These are phyloP conservation scores for Houttuynia cordata DNA, from an alignment of 164 flowering plant species.

Conservation along the genomic window DNA sequence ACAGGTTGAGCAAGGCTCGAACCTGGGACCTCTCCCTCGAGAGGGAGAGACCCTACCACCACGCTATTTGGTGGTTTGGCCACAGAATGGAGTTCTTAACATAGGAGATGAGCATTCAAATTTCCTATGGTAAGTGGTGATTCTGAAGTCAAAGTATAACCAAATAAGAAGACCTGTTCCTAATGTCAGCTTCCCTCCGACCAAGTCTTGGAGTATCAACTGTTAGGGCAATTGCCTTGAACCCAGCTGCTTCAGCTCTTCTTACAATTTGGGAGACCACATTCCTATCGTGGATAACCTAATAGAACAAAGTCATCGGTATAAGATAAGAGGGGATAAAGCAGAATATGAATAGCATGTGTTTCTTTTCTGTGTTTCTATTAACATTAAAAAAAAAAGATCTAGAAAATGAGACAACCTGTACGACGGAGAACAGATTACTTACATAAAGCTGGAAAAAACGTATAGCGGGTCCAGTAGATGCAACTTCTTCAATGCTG, in stretches of 20 bases:
- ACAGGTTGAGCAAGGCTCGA: no score
- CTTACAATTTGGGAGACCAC: conserved; percentile 57
- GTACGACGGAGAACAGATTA: neutral
- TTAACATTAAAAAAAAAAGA: neutral
- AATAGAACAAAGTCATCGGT: no score
- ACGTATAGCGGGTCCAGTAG: conserved; percentile 70
- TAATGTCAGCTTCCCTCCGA: conserved; percentile 54
- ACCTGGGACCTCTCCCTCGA: no score
- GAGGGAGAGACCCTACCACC: no score
- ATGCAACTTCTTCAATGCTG: conserved; percentile 84
- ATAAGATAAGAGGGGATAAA: no score
- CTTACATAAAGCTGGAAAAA: conserved; percentile 87
- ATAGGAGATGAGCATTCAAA: no score
- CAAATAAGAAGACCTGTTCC: conserved; percentile 31
- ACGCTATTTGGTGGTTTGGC: no score
- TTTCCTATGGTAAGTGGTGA: neutral
- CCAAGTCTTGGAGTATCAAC: conserved; percentile 60
- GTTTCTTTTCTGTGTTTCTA: no score
- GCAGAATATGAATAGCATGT: no score
- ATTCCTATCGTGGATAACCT: conserved; percentile 76
- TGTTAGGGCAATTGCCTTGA: conserved; percentile 58
- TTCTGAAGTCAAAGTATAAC: neutral
- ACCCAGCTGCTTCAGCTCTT: conserved; percentile 63
- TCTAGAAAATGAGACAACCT: neutral
- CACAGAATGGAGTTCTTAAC: no score